Evolutionary conservation across 2,329 filamentous ascomycete species (phyloP).

Genomic region (Blastomyces parvus): DNA sequence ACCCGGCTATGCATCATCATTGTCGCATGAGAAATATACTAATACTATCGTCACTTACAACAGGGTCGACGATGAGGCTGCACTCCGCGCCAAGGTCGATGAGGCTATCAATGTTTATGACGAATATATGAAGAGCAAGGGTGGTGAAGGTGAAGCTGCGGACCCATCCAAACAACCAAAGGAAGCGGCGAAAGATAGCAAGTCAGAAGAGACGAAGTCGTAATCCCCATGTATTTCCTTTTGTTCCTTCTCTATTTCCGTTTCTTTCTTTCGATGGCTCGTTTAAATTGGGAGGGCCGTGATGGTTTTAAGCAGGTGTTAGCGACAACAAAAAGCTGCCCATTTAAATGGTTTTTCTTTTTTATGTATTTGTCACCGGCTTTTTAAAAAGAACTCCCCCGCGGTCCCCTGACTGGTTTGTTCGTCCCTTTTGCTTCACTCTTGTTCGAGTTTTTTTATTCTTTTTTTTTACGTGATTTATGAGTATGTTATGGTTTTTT

Average conservation of each 20-base stretch:
- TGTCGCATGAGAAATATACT: conserved; percentile 7
- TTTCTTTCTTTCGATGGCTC: background rate
- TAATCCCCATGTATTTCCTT: conserved; percentile 9
- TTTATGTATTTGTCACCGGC: background rate
- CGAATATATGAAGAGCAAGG: conserved; percentile 91
- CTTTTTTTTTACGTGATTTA: conserved; percentile 7
- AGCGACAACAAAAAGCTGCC: background rate
- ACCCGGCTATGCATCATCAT: conserved; percentile 6
- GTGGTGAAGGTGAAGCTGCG: conserved; percentile 33
- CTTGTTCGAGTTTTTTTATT: background rate
- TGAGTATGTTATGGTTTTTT: conserved; percentile 3
- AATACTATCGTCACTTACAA: conserved; percentile 16
- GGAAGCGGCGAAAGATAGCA: conserved; percentile 30
- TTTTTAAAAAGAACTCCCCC: background rate
- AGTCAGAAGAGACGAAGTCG: conserved; percentile 28
- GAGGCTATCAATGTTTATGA: conserved; percentile 96
- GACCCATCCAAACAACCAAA: conserved; percentile 41
- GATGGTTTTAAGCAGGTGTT: background rate
- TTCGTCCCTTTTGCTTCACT: background rate
- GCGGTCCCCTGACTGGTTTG: background rate
- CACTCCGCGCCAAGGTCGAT: conserved; percentile 90
- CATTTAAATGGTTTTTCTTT: background rate
- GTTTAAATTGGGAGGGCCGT: conserved; percentile 6
- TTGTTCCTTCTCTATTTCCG: background rate
- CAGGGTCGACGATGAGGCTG: conserved; percentile 80